phyloP scores from a whole-genome alignment of 2,329 filamentous ascomycete genomes.

The Teratosphaeria epicoccoides region DNA sequence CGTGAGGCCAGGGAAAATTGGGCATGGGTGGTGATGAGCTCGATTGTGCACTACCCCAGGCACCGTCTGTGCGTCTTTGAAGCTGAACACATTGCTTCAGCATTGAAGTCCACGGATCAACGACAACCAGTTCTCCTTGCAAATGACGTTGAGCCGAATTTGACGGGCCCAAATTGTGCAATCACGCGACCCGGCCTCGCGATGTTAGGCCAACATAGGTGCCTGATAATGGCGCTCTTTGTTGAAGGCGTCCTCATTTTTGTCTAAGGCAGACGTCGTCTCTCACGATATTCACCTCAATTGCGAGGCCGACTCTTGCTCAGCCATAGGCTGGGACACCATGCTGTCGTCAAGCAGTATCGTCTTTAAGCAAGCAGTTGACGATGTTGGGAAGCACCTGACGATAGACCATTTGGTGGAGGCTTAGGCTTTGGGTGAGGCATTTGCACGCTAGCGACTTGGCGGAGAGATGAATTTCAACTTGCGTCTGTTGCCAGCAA shows the following conservation, averaged over 20 bases:
- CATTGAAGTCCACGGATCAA: background rate
- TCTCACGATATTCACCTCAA: background rate
- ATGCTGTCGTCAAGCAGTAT: background rate
- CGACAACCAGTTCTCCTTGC: background rate
- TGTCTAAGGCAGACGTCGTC: background rate
- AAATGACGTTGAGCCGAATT: background rate
- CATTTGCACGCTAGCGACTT: background rate
- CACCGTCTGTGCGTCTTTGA: background rate
- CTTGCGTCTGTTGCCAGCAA: too few relatives aligned
- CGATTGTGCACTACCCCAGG: background rate
- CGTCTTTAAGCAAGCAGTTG: background rate
- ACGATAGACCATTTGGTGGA: background rate
- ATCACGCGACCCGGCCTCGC: background rate
- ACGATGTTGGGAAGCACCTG: background rate
- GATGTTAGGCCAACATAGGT: background rate
- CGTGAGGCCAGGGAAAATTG: background rate
- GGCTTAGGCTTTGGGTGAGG: background rate
- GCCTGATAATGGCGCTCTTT: background rate
- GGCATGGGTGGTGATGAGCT: background rate
- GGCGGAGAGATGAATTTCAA: too few relatives aligned
- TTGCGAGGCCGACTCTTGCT: background rate
- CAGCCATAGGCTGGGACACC: background rate
- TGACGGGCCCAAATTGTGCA: background rate
- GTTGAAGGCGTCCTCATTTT: background rate
- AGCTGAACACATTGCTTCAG: background rate